Percentiles rank a stretch among this genome's conserved stretches.
Evolutionary conservation across 495 filamentous ascomycete genomes (phyloP).

Genomic region (Xylaria telfairii): DNA sequence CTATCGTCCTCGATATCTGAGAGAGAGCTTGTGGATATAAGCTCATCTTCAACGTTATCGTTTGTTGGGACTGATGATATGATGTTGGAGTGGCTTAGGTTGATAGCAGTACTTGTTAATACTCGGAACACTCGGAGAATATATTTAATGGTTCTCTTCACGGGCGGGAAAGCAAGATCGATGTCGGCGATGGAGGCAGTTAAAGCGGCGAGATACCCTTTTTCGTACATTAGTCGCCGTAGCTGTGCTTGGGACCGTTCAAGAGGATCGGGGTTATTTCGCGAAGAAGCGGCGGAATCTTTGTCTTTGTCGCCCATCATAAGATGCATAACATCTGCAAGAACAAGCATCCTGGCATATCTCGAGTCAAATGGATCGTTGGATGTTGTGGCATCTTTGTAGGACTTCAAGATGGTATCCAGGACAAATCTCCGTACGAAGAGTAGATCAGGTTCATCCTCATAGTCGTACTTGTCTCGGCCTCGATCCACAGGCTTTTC

Average conservation of each 20-base stretch:
- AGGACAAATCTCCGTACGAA: constrained; percentile 95
- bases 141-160: constrained; percentile 93
- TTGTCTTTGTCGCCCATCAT: constrained; percentile 84
- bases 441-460: constrained; percentile 84
- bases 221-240: constrained; percentile 96
- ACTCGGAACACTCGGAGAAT: constrained; percentile 88
- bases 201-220: constrained; percentile 86
- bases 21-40: constrained; percentile 86
- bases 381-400: constrained; percentile 84
- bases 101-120: constrained; percentile 84
- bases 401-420: constrained; percentile 89
- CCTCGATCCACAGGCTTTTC: constrained; percentile 66
- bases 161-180: constrained; percentile 91
- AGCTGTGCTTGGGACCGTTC: constrained; percentile 72
- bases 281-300: constrained; percentile 40
- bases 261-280: constrained; percentile 34
- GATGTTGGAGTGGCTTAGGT: constrained; percentile 82
- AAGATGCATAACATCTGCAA: constrained; percentile 90
- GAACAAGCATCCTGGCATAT: constrained; percentile 81
- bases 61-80: constrained; percentile 64
- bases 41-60: constrained; percentile 83
- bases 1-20: constrained; percentile 87
- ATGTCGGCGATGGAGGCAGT: constrained; percentile 95
- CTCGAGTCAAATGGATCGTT: constrained; percentile 83
- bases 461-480: constrained; percentile 62